Evolutionary conservation across 2,329 filamentous ascomycete species (phyloP).

Genomic region (Pyricularia sp.): DNA sequence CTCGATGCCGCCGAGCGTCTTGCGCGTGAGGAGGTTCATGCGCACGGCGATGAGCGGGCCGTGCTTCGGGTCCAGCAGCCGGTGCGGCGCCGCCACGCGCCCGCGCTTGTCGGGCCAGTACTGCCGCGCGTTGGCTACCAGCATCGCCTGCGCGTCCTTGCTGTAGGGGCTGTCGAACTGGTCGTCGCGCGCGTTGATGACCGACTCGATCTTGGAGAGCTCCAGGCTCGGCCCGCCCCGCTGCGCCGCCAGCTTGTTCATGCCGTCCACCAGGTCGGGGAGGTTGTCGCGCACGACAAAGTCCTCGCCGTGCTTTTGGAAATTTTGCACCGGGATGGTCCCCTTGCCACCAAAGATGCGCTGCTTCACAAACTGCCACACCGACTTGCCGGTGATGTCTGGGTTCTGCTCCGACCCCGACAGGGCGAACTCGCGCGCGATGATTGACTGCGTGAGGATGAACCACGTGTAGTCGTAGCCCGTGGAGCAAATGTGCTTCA

Average conservation of each 20-base stretch:
- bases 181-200: conserved; percentile 38
- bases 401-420: conserved; percentile 53
- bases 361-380: conserved; percentile 35
- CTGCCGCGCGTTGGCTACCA: conserved; percentile 40
- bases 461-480: conserved; percentile 54
- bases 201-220: conserved; percentile 26
- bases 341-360: conserved; percentile 39
- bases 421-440: conserved; percentile 47
- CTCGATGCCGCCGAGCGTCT: conserved; percentile 48
- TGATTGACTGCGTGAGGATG: conserved; percentile 43
- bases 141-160: conserved; percentile 50
- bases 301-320: conserved; percentile 44
- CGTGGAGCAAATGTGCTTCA: conserved; percentile 45
- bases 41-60: conserved; percentile 47
- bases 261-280: conserved; percentile 39
- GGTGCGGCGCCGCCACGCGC: conserved; percentile 40
- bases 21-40: conserved; percentile 47
- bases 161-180: conserved; percentile 43
- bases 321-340: conserved; percentile 41
- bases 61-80: conserved; percentile 37
- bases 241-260: conserved; percentile 41
- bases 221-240: conserved; percentile 34
- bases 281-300: conserved; percentile 46
- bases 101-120: conserved; percentile 41
- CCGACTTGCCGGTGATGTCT: conserved; percentile 43